phyloP scores from a whole-genome alignment of 805 yeast genomes.

The Millerozyma acaciae region DNA sequence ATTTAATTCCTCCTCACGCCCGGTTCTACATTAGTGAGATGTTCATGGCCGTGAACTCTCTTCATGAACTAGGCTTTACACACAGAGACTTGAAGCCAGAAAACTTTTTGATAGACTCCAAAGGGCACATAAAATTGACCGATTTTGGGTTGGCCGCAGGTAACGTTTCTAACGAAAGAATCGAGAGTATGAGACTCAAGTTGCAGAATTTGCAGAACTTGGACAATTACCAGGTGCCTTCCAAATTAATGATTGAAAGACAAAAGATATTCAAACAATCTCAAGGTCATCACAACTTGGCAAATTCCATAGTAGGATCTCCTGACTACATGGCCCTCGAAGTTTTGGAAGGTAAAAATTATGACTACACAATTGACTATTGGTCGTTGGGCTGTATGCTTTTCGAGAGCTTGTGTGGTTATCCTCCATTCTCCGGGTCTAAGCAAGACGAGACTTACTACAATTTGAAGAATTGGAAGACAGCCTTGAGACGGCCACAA shows the following conservation, averaged over 20 bases:
- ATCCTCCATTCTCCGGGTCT: conserved; percentile 95
- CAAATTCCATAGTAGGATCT: conserved; percentile 94
- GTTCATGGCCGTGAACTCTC: conserved; percentile 91
- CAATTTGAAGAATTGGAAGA: conserved; percentile 89
- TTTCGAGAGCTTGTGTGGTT: conserved; percentile 93
- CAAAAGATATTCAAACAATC: conserved; percentile 83
- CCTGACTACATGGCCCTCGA: conserved; percentile 99
- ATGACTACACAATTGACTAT: conserved; percentile 95
- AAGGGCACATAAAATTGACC: conserved; percentile 89
- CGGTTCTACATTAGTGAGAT: conserved; percentile 92
- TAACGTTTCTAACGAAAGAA: conserved; percentile 84
- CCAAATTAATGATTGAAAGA: conserved; percentile 80
- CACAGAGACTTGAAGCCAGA: conserved; percentile 97
- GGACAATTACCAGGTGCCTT: conserved; percentile 53
- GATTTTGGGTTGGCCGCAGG: conserved; percentile 99
- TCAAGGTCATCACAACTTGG: conserved; percentile 76
- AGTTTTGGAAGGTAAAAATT: conserved; percentile 88
- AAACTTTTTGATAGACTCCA: conserved; percentile 82
- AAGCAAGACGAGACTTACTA: conserved; percentile 92
- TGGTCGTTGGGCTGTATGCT: conserved; percentile 99
- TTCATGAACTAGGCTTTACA: conserved; percentile 92
- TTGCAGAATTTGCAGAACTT: conserved; percentile 69
- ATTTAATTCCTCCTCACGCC: conserved; percentile 90
- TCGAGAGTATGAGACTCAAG: conserved; percentile 82
- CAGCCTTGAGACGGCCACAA: conserved; percentile 82